Conservation (phyloP, 768 basidiomycete genomes). For the Harrya chromipes region DNA sequence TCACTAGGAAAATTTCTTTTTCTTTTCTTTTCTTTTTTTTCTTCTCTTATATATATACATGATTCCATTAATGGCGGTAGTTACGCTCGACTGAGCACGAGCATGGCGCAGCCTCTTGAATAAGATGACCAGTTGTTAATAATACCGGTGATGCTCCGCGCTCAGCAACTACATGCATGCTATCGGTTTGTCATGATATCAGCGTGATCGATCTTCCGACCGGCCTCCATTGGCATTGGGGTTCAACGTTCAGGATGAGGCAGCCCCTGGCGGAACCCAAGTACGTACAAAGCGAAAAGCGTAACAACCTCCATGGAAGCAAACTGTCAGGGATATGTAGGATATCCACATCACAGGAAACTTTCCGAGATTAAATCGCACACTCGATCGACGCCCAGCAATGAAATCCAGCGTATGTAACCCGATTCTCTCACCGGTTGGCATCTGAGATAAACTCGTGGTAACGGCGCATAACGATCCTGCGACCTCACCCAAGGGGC, state of each 20-base stretch:
- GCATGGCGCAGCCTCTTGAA: slow-evolving; percentile 1
- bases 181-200: slow-evolving; percentile 5
- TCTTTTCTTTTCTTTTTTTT: too few relatives aligned
- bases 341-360: slow-evolving; percentile 9
- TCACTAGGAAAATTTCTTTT: background rate
- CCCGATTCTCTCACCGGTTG: slow-evolving; percentile 16
- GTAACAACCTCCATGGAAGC: slow-evolving; percentile 9
- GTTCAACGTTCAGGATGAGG: too few relatives aligned
- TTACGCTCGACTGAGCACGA: slow-evolving; percentile 1
- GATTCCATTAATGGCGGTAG: background rate
- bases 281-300: slow-evolving; percentile 12
- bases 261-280: slow-evolving; percentile 5
- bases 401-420: slow-evolving; percentile 3
- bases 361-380: slow-evolving; percentile 22
- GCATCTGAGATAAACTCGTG: slow-evolving; percentile 31
- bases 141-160: slow-evolving; percentile 8
- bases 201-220: slow-evolving; percentile 12
- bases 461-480: slow-evolving; percentile 22
- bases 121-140: slow-evolving; percentile 13
- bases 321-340: slow-evolving; percentile 5
- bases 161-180: slow-evolving; percentile 4
- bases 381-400: slow-evolving; percentile 25
- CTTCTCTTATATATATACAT: too few relatives aligned
- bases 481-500: slow-evolving; percentile 24
- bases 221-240: too few relatives aligned